Percentiles rank a stretch among this genome's conserved stretches.
phyloP scores from a whole-genome alignment of 768 basidiomycete genomes.

The Mycena olivaceomarginata region DNA sequence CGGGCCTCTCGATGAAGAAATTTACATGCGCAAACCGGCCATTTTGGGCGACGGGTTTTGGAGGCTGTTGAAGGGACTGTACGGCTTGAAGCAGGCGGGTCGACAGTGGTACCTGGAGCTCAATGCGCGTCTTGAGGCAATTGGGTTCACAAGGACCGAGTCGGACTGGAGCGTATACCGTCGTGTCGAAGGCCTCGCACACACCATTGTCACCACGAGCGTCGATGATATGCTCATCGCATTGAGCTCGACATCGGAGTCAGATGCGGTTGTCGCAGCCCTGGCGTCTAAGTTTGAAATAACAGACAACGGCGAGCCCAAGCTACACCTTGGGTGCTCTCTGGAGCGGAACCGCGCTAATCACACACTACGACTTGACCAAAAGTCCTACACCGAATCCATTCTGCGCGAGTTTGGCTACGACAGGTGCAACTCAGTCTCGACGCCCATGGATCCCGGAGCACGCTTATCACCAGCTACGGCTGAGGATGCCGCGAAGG shows the following conservation, averaged over 20 bases:
- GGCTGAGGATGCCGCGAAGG: too few relatives aligned
- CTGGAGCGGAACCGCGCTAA: too few relatives aligned
- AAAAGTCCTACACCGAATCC: too few relatives aligned
- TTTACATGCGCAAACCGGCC: background rate
- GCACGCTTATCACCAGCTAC: too few relatives aligned
- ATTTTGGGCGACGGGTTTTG: background rate
- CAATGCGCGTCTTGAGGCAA: background rate
- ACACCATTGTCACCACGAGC: slow-evolving; percentile 20
- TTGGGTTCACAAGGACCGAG: background rate
- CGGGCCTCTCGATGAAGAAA: too few relatives aligned
- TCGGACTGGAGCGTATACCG: slow-evolving; percentile 9
- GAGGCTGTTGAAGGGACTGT: background rate
- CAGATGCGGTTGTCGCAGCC: slow-evolving; percentile 22
- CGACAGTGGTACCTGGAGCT: background rate
- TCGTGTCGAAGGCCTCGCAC: background rate
- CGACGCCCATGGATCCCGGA: too few relatives aligned
- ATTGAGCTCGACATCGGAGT: slow-evolving; percentile 2
- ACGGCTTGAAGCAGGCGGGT: too few relatives aligned
- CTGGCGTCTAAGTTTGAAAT: slow-evolving; percentile 34
- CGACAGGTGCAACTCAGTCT: too few relatives aligned
- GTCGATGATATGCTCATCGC: slow-evolving; percentile 41
- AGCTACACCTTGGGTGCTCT: too few relatives aligned
- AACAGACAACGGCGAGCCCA: slow-evolving; percentile 7
- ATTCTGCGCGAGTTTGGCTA: too few relatives aligned
- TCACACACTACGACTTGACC: too few relatives aligned